Conservation (phyloP, 2,329 filamentous ascomycete genomes). For the Cordyceps javanica region DNA sequence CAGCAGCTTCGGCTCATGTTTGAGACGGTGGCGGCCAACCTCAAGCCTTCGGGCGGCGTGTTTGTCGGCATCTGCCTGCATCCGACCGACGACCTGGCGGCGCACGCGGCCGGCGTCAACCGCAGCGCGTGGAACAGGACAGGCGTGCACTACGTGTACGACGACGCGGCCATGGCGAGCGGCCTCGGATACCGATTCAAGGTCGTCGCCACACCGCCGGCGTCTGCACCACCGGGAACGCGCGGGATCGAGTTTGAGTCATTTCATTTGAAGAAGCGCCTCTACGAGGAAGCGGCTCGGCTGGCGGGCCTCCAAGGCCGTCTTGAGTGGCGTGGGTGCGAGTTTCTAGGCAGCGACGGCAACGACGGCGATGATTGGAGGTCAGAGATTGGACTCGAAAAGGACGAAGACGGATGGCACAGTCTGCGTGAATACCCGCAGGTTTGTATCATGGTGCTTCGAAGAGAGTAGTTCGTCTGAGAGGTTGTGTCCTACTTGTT, state of each 20-base stretch:
- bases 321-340: not conserved
- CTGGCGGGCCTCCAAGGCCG: constrained; percentile 6
- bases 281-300: constrained; percentile 13
- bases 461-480: not conserved
- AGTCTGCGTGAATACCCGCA: not conserved
- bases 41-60: constrained; percentile 8
- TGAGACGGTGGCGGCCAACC: constrained; percentile 11
- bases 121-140: not conserved
- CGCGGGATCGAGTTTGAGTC: constrained; percentile 1
- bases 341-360: too few species aligned
- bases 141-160: not conserved
- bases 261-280: constrained; percentile 11
- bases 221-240: not conserved
- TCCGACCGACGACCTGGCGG: constrained; percentile 6
- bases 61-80: constrained; percentile 12
- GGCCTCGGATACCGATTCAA: not conserved
- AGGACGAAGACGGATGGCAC: not conserved
- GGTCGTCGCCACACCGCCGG: not conserved
- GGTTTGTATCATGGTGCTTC: not conserved
- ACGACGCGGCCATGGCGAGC: not conserved
- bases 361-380: not conserved
- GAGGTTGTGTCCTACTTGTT: too few species aligned
- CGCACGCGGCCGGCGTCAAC: not conserved
- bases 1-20: constrained; percentile 12
- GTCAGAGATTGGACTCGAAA: not conserved